Conservation (phyloP, 129 eudicot species). For the Centrapalus pauciflorus region DNA sequence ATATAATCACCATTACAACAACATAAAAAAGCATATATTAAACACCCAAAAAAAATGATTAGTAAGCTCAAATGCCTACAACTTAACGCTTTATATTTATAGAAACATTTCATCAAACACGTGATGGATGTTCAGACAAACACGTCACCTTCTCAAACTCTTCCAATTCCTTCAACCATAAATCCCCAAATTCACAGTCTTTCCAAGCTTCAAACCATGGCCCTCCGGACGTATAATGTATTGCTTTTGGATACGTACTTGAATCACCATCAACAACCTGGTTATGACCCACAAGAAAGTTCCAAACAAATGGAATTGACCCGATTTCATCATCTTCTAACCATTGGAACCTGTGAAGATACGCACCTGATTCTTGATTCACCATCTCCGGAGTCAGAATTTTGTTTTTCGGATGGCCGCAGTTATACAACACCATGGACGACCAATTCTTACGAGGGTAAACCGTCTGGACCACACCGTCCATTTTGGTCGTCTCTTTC, state of each 20-base stretch:
- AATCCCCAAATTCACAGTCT: constrained; percentile 82
- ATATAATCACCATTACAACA: neutral
- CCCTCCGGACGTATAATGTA: constrained; percentile 88
- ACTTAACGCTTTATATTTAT: neutral
- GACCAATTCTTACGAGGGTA: constrained; percentile 96
- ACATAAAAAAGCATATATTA: neutral
- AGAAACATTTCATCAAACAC: constrained; percentile 9
- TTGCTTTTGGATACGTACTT: constrained; percentile 55
- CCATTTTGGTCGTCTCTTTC: constrained; percentile 83
- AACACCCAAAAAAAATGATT: neutral
- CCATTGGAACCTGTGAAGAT: constrained; percentile 84
- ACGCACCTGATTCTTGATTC: constrained; percentile 65
- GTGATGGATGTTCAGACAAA: neutral
- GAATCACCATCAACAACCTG: constrained; percentile 53
- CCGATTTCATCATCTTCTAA: constrained; percentile 89
- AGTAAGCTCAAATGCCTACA: neutral
- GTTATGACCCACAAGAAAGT: constrained; percentile 89
- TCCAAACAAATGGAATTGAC: constrained; percentile 76
- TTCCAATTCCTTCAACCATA: constrained; percentile 79
- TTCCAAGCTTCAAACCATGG: constrained; percentile 97
- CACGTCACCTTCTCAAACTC: constrained; percentile 55
- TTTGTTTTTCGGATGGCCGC: constrained; percentile 71
- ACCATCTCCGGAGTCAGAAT: constrained; percentile 74
- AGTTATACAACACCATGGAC: constrained; percentile 91
- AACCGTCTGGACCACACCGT: constrained; percentile 85